phyloP scores from a whole-genome alignment of 139 green algal species.

The Edaphochlamys debaryana region DNA sequence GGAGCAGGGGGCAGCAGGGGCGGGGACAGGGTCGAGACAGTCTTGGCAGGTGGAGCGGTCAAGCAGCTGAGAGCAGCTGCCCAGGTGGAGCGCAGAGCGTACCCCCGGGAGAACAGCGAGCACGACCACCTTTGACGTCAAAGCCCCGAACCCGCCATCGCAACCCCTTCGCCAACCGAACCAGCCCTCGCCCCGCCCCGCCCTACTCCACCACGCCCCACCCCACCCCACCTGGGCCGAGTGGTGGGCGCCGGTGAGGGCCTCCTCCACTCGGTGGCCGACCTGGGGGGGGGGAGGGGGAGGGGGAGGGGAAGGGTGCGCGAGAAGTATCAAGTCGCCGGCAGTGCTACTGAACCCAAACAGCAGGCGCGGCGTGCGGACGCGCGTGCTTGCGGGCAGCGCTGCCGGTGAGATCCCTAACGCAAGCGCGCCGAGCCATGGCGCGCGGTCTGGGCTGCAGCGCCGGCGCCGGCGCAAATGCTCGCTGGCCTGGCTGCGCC shows the following conservation, averaged over 20 bases:
- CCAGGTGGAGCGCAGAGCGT: not conserved
- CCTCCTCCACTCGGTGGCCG: constrained; percentile 31
- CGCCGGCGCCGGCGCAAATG: too few species aligned
- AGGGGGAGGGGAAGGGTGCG: not conserved
- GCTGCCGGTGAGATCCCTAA: too few species aligned
- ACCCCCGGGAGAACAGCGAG: not conserved
- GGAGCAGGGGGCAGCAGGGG: not conserved
- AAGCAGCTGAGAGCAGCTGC: not conserved
- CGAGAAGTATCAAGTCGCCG: too few species aligned
- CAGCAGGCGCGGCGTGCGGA: too few species aligned
- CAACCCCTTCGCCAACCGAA: not conserved
- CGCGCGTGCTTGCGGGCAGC: too few species aligned
- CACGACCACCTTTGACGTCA: not conserved
- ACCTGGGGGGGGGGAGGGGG: not conserved
- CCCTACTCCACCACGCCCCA: not conserved
- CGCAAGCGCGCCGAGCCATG: too few species aligned
- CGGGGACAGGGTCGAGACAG: not conserved
- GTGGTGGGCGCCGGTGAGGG: constrained; percentile 1
- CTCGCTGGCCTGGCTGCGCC: too few species aligned
- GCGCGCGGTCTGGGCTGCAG: too few species aligned
- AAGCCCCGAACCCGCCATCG: too few species aligned
- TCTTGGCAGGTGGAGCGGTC: too few species aligned
- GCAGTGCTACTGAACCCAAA: too few species aligned
- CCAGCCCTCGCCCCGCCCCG: not conserved
- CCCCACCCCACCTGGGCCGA: constrained; percentile 4